phyloP scores from a whole-genome alignment of 352 stramenopile genomes.

The Phytophthora ohioensis region DNA sequence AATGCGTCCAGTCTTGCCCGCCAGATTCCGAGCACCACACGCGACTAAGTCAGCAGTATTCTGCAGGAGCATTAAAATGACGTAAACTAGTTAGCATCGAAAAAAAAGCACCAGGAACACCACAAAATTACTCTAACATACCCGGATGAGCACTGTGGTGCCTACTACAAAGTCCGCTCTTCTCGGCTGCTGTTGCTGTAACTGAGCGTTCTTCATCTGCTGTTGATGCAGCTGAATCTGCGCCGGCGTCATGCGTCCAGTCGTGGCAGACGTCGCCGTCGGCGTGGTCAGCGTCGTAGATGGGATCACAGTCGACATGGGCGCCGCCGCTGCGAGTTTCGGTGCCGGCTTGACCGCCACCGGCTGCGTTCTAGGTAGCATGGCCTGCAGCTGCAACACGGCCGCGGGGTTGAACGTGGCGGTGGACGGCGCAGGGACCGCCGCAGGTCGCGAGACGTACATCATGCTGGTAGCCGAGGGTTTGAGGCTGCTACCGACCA shows the following conservation, averaged over 20 bases:
- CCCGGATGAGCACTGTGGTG: constrained; percentile 73
- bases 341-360: constrained; percentile 36
- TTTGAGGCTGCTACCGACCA: constrained; percentile 36
- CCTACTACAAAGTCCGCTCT: constrained; percentile 75
- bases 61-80: constrained; percentile 30
- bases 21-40: constrained; percentile 77
- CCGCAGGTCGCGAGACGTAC: constrained; percentile 36
- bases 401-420: constrained; percentile 43
- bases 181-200: constrained; percentile 39
- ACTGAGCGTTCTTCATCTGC: constrained; percentile 44
- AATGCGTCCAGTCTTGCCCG: constrained; percentile 77
- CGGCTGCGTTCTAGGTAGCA: constrained; percentile 40
- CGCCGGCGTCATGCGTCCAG: constrained; percentile 35
- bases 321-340: constrained; percentile 37
- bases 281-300: constrained; percentile 33
- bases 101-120: neutral
- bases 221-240: constrained; percentile 49
- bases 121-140: constrained; percentile 30
- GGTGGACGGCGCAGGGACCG: constrained; percentile 19
- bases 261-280: constrained; percentile 26
- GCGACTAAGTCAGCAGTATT: constrained; percentile 78
- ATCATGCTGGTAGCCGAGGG: constrained; percentile 28
- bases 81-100: neutral
- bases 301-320: constrained; percentile 35
- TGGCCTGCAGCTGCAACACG: constrained; percentile 43